Base-by-base conservation (phyloP, 208 protist species). In the Leishmania martiniquensis region DNA sequence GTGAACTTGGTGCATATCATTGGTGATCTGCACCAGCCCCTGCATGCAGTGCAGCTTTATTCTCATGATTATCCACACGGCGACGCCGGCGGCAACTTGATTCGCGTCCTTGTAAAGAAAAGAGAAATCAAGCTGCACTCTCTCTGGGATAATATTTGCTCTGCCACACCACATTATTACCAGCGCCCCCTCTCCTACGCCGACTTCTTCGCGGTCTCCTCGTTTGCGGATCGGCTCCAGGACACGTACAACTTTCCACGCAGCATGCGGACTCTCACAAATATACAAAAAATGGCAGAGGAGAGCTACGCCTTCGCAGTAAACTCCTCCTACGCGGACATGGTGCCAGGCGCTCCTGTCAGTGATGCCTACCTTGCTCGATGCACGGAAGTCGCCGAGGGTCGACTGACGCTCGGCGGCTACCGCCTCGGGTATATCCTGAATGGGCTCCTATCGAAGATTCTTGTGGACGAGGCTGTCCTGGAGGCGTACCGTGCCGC, bases 1-100 rank as follows among this genome's bases (percentile, higher is more conserved):
- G 91, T 83, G 17, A 87, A 95, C 77, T 72, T 96, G 4, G 68
- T 95, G 9, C 95, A 98, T 83, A 91, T 97, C 47, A 86, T 93
- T 59, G 95, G 93, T 12, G 95, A 98, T 49, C 84, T 94, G 52
- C 95, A 98, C 72, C 93, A 97, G 76, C 95, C 95, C 0, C 81
- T 98, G 78, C 95, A 98, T 78, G 74, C 87, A 32, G 75, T 85
- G 0, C 75, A 81, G 37, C 60, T 83, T 45, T 89, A 91, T 69
- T 91, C 89, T 3, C 2, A 76, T 9, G 13, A 57, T 1, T 89
- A 87, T 65, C 90, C 93, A 20, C 55, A 86, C 55, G 93, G 95
- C 1, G 95, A 98, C 66, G 63, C 49, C 44, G 95, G 95, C 25
- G 95, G 95, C 67, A 98, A 98, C 81, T 25, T 47, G 15, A 72